Conservation (phyloP, 2,329 filamentous ascomycete species). For the Leptosphaerulina australis region DNA sequence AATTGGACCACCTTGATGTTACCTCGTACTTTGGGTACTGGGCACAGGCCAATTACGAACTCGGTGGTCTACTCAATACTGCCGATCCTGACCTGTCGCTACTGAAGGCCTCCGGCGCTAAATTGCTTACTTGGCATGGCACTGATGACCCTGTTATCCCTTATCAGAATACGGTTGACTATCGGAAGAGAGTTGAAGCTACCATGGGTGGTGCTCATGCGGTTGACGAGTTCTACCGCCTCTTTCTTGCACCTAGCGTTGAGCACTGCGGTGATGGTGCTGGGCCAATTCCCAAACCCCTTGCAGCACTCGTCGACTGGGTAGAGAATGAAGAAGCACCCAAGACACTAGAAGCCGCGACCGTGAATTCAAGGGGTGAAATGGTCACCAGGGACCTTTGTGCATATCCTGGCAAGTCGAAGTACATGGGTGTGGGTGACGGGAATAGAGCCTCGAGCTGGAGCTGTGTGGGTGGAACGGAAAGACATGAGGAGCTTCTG, state of each 20-base stretch:
- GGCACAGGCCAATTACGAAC: constrained; percentile 27
- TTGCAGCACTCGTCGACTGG: constrained; percentile 36
- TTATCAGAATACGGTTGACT: constrained; percentile 32
- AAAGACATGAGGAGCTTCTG: constrained; percentile 14
- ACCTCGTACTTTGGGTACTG: constrained; percentile 24
- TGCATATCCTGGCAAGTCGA: constrained; percentile 26
- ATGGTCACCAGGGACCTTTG: constrained; percentile 30
- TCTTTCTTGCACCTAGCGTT: constrained; percentile 42
- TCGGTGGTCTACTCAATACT: constrained; percentile 30
- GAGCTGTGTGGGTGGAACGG: constrained; percentile 32
- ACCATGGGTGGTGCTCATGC: constrained; percentile 32
- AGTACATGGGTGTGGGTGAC: constrained; percentile 26
- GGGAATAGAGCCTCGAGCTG: constrained; percentile 28
- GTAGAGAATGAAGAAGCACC: constrained; percentile 37
- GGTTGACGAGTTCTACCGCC: constrained; percentile 38
- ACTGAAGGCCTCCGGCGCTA: constrained; percentile 31
- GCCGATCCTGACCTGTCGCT: constrained; percentile 33
- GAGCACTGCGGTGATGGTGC: constrained; percentile 31
- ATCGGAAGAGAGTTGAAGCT: constrained; percentile 31
- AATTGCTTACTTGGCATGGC: constrained; percentile 41
- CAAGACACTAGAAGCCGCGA: constrained; percentile 29
- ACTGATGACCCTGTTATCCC: constrained; percentile 34
- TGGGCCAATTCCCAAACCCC: constrained; percentile 27
- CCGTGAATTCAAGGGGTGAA: constrained; percentile 21
- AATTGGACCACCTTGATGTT: constrained; percentile 25